Conservation (phyloP, 345 rosid genomes). For the Barbarea vulgaris region DNA sequence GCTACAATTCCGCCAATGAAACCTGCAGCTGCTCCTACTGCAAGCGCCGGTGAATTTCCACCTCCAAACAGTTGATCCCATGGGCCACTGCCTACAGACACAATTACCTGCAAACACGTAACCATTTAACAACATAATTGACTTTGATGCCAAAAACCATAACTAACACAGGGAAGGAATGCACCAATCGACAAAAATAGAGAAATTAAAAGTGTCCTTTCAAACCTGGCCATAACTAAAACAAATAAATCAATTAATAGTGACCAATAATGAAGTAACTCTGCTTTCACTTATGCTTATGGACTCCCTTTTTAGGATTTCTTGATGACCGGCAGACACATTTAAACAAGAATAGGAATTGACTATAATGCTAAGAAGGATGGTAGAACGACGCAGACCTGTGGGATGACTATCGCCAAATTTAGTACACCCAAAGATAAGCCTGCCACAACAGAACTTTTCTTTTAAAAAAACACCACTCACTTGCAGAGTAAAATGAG, state of each 20-base stretch:
- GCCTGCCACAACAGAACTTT: constrained; percentile 55
- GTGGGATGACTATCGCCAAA: constrained; percentile 93
- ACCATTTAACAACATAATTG: neutral
- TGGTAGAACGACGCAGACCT: constrained; percentile 51
- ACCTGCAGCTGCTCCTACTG: constrained; percentile 69
- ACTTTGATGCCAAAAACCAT: constrained; percentile 7
- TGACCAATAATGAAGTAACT: neutral
- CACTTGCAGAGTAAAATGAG: constrained; percentile 13
- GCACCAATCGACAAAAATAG: neutral
- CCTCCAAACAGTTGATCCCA: constrained; percentile 87
- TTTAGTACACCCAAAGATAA: constrained; percentile 94
- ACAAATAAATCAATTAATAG: neutral
- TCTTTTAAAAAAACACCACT: constrained; percentile 33
- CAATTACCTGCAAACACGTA: constrained; percentile 53
- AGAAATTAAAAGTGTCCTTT: neutral
- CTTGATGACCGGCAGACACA: neutral
- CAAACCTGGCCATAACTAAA: constrained; percentile 10
- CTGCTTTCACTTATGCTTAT: constrained; percentile 10
- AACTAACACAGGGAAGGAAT: neutral
- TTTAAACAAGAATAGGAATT: neutral
- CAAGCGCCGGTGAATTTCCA: constrained; percentile 81
- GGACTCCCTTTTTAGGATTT: constrained; percentile 11
- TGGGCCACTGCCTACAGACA: constrained; percentile 80
- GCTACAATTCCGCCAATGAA: constrained; percentile 69
- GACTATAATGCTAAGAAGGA: neutral